Evolutionary conservation across 768 basidiomycete genomes (phyloP).

Genomic region (Lanmaoa pseudosensibilis): DNA sequence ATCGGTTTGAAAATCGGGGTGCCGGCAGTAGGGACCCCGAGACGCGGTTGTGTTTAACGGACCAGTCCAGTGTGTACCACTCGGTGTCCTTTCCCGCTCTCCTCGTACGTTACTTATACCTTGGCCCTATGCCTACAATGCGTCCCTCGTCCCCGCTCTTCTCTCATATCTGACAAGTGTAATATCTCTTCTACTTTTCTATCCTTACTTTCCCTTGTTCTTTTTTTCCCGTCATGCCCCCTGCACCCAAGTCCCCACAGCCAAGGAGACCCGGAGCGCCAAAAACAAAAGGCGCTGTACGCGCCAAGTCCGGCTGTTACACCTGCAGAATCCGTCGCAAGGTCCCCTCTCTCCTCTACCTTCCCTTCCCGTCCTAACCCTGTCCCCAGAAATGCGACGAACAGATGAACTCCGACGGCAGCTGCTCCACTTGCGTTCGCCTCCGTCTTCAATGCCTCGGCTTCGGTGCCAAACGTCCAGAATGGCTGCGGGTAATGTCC

Average conservation of each 20-base stretch:
- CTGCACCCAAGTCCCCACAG: conserved; percentile 43
- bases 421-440: conserved; percentile 75
- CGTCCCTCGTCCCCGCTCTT: conserved; percentile 16
- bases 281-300: conserved; percentile 78
- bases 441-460: conserved; percentile 83
- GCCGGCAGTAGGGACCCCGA: conserved; percentile 25
- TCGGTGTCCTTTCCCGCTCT: conserved; percentile 1
- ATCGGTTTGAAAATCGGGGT: conserved; percentile 23
- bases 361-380: conserved; percentile 16
- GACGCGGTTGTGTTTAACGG: not conserved
- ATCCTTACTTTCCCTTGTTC: not conserved
- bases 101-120: conserved; percentile 34
- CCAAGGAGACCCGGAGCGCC: conserved; percentile 50
- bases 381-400: conserved; percentile 79
- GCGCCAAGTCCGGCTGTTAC: conserved; percentile 88
- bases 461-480: conserved; percentile 82
- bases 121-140: conserved; percentile 24
- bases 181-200: not conserved
- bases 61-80: no score
- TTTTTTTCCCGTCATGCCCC: conserved; percentile 25
- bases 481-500: conserved; percentile 73
- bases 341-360: conserved; percentile 42
- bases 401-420: conserved; percentile 55
- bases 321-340: conserved; percentile 85
- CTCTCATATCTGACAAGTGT: not conserved